These are phyloP conservation scores for Ammopiptanthus mongolicus DNA, from an alignment of 306 rosid species.

Conservation along the genomic window DNA sequence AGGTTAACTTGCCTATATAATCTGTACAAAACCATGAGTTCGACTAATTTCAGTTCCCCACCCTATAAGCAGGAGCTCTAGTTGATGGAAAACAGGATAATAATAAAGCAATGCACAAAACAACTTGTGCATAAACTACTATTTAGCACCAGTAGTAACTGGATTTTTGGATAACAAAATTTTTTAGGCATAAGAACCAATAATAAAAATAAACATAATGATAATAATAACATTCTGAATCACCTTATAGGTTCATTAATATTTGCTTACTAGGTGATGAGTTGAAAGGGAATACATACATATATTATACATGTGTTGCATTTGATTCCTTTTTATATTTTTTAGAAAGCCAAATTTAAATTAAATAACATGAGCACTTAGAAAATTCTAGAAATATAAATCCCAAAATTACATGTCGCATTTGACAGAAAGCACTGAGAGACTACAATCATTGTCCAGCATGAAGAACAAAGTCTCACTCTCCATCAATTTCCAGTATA, in stretches of 20 bases:
- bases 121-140: neutral
- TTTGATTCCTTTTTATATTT: neutral
- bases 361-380: neutral
- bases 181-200: neutral
- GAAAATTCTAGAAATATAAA: neutral
- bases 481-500: neutral
- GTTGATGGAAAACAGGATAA: neutral
- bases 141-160: neutral
- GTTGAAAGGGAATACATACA: neutral
- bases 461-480: conserved; percentile 8
- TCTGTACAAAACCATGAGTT: neutral
- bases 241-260: neutral
- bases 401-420: neutral
- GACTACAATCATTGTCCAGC: conserved; percentile 1
- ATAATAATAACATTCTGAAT: neutral
- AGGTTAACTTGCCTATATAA: neutral
- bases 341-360: neutral
- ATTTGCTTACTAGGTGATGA: neutral
- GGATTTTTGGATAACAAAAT: neutral
- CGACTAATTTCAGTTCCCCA: neutral
- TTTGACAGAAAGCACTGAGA: conserved; percentile 4
- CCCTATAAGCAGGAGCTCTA: neutral
- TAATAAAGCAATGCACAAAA: neutral
- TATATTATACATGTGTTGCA: neutral
- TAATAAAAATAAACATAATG: neutral